Conservation (phyloP, 257 asterid genomes). For the Gentiana macrophylla region DNA sequence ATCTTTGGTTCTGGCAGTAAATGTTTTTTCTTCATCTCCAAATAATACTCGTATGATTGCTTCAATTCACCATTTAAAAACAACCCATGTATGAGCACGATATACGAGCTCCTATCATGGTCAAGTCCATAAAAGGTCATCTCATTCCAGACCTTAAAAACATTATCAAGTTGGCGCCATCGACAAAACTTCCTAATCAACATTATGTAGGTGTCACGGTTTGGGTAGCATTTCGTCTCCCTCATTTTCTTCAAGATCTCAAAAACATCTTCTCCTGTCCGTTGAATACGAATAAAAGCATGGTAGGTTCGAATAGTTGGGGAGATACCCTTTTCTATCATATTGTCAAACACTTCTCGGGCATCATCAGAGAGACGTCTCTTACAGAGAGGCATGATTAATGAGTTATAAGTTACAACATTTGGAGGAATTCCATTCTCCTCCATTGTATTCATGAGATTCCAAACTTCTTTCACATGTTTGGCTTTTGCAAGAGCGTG, state of each 20-base stretch:
- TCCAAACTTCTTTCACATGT: conserved; percentile 60
- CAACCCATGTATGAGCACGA: conserved; percentile 79
- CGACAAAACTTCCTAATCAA: conserved; percentile 75
- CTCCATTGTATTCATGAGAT: conserved; percentile 63
- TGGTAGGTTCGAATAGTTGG: conserved; percentile 77
- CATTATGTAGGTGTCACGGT: conserved; percentile 77
- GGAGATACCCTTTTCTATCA: conserved; percentile 42
- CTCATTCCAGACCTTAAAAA: conserved; percentile 63
- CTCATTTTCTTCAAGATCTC: conserved; percentile 55
- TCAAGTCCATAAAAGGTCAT: conserved; percentile 64
- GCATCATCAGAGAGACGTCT: conserved; percentile 39
- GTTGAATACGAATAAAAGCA: conserved; percentile 52
- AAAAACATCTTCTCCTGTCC: conserved; percentile 59
- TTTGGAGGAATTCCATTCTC: conserved; percentile 45
- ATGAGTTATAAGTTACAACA: conserved; percentile 60
- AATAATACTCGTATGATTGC: conserved; percentile 57
- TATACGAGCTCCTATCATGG: conserved; percentile 82
- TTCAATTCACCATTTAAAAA: conserved; percentile 70
- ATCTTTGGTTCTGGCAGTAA: conserved; percentile 66
- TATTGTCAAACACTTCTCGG: conserved; percentile 43
- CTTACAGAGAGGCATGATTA: conserved; percentile 78
- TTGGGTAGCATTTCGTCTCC: conserved; percentile 45
- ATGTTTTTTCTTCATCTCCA: conserved; percentile 75
- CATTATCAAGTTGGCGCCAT: conserved; percentile 60
- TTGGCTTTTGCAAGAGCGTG: conserved; percentile 69